Evolutionary conservation across 768 basidiomycete species (phyloP), one percentile per base, ranked within the genome.

Genomic region (Lepiota brunneoincarnata): DNA sequence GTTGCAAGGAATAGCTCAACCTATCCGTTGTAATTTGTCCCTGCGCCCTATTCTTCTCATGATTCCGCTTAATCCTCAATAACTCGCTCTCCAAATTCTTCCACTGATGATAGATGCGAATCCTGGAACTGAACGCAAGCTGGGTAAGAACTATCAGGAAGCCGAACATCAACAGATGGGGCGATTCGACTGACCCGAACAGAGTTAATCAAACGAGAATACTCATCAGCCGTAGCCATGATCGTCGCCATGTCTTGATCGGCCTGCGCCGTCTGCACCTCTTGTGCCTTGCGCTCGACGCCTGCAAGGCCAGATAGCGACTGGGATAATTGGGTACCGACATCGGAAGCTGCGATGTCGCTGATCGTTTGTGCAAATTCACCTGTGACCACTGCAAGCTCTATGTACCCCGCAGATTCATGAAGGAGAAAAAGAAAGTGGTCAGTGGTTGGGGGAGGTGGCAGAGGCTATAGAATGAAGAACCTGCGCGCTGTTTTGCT

Each of bases 161-260:
- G 41, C 18, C 28, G 26, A 20, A 40, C 41, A 2, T 11, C 6
- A 50, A 51, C 24, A 10, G 37, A 21, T 9, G 6, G 6, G 21
- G 20, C 40, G 4, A 37, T 6, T 46, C 6, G 14, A 74, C 89
- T 50, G 66, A 91, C 91, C 57, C 91, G 79, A 49, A 95, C 93
- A 53, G 89, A 91, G 61, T 81, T 84, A 57, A 96, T 90, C 49
- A 98, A 76, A 48, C 96, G 79, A n/a, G 93, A 83, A 65, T 98
- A 98, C 69, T 97, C 94, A 63, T 98, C 96, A 43, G 84, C 91
- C 44, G 91, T 90, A 48, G 83, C 84, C 79, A 94, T 76, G 24
- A 98, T 66, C 0, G 89, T 87, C 26, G 83, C 74, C 61, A 94
- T 79, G 65, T 99, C 96, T 57, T 89, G 86, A 59, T 88, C 86